Evolutionary conservation across 148 eudicot genomes (phyloP).

Genomic region (Chenopodium berlandieri): DNA sequence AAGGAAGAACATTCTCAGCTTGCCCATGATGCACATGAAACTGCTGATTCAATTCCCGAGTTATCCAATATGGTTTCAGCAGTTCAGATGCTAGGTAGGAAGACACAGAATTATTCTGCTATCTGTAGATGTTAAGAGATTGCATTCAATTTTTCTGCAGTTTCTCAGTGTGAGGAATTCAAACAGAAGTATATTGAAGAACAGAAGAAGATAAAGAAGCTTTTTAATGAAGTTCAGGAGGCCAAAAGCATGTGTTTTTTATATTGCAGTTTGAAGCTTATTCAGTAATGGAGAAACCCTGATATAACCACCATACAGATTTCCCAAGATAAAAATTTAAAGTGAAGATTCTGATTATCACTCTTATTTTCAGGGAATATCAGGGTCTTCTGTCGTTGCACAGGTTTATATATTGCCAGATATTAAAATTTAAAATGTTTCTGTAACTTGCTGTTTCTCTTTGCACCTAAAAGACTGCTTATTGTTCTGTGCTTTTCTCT

Average conservation of each 20-base stretch:
- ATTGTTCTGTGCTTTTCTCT: not conserved
- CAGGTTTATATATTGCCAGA: too few relatives aligned
- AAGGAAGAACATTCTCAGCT: constrained; percentile 72
- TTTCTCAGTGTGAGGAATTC: constrained; percentile 85
- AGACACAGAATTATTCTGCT: not conserved
- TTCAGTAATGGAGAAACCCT: not conserved
- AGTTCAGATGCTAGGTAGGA: constrained; percentile 80
- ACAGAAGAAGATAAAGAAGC: constrained; percentile 83
- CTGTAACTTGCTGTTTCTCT: too few relatives aligned
- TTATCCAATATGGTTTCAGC: constrained; percentile 79
- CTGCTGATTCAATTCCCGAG: constrained; percentile 80
- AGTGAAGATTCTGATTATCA: constrained; percentile 27
- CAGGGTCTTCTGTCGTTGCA: constrained; percentile 88
- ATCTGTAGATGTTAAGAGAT: not conserved
- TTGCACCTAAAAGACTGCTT: not conserved
- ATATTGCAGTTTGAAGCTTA: constrained; percentile 3
- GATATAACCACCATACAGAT: not conserved
- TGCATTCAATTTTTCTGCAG: constrained; percentile 35
- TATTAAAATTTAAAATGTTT: too few relatives aligned
- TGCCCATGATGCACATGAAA: constrained; percentile 77
- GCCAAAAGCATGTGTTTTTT: constrained; percentile 62
- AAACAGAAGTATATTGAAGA: constrained; percentile 88
- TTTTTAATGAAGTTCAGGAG: constrained; percentile 79
- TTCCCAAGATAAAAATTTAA: constrained; percentile 2
- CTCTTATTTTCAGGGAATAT: constrained; percentile 69